Evolutionary conservation across 2,329 filamentous ascomycete species (phyloP).

Genomic region (Colletotrichum gloeosporioides): DNA sequence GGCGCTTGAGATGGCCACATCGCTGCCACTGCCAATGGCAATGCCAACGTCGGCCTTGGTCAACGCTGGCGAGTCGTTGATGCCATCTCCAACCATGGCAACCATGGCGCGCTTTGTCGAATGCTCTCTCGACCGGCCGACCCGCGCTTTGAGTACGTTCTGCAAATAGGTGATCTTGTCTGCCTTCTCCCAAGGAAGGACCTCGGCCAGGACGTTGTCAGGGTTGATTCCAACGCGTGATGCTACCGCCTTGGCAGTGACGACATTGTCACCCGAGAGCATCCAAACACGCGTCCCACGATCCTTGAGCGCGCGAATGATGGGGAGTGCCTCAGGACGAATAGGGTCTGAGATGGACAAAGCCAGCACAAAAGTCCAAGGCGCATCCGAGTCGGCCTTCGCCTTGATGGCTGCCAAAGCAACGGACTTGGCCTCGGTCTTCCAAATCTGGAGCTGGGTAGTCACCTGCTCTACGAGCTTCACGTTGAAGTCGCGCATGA

Average conservation of each 20-base stretch:
- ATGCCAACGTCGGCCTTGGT: conserved; percentile 83
- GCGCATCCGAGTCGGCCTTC: background rate
- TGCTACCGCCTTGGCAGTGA: conserved; percentile 83
- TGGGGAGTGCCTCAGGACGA: conserved; percentile 70
- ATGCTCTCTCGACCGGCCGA: conserved; percentile 24
- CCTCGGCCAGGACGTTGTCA: conserved; percentile 82
- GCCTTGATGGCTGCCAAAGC: conserved; percentile 59
- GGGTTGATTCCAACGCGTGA: conserved; percentile 74
- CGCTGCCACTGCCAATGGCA: conserved; percentile 82
- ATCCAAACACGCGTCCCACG: conserved; percentile 82
- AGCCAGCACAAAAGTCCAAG: conserved; percentile 63
- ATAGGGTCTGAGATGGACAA: conserved; percentile 85
- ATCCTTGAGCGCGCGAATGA: conserved; percentile 68
- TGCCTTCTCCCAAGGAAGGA: conserved; percentile 84
- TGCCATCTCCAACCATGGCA: conserved; percentile 88
- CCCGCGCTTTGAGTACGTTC: conserved; percentile 47
- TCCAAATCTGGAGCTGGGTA: conserved; percentile 59
- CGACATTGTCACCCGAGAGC: conserved; percentile 90
- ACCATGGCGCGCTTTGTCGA: conserved; percentile 56
- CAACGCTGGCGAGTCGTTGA: conserved; percentile 87
- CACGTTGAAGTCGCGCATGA: conserved; percentile 62
- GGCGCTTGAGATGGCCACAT: conserved; percentile 82
- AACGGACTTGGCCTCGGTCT: conserved; percentile 67
- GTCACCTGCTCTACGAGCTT: conserved; percentile 38
- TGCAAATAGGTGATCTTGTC: conserved; percentile 72